phyloP scores from a whole-genome alignment of 164 flowering plant species.

The Magnolia officinalis region DNA sequence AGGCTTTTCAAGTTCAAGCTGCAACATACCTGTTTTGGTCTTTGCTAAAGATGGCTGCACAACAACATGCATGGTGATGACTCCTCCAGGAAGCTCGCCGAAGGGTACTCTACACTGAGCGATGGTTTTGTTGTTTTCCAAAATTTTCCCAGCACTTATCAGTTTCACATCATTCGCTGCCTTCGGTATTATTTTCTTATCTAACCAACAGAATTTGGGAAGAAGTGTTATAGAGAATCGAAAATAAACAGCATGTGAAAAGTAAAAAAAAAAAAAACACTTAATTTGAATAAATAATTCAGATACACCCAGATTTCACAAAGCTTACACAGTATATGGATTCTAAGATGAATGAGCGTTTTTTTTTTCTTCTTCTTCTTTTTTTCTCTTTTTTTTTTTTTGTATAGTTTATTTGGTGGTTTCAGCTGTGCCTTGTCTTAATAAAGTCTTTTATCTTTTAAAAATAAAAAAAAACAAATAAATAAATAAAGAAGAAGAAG shows the following conservation, averaged over 20 bases:
- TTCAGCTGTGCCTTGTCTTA: too few species aligned
- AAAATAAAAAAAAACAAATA: too few species aligned
- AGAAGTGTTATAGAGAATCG: conserved; percentile 1
- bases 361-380: too few species aligned
- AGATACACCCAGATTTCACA: background rate
- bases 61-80: conserved; percentile 50
- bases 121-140: conserved; percentile 45
- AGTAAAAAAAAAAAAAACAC: background rate
- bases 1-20: conserved; percentile 3
- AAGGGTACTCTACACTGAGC: conserved; percentile 41
- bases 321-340: background rate
- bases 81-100: conserved; percentile 38
- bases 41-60: conserved; percentile 41
- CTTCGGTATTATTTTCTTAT: conserved; percentile 37
- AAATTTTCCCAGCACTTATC: conserved; percentile 41
- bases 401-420: too few species aligned
- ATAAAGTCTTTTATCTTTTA: too few species aligned
- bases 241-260: background rate
- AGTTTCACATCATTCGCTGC: conserved; percentile 41
- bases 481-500: too few species aligned
- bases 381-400: too few species aligned
- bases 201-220: conserved; percentile 16
- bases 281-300: background rate
- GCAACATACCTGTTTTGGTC: conserved; percentile 29
- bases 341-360: background rate